Evolutionary conservation across 371 early-diverging fungal species (phyloP).

Genomic region (Homolaphlyctis polyrhiza): DNA sequence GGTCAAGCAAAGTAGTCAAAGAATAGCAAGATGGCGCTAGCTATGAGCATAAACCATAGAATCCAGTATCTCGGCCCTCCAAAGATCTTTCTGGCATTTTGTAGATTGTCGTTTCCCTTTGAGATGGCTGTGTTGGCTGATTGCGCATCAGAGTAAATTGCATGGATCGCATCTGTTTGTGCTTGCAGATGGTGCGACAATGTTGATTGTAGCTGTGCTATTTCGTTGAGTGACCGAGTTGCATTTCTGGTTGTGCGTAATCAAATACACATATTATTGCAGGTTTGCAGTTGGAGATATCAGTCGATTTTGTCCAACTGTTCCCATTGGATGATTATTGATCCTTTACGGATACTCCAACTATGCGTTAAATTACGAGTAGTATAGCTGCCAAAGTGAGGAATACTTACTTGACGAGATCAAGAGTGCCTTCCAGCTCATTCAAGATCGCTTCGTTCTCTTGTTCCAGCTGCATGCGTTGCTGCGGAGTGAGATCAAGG

Average conservation of each 20-base stretch:
- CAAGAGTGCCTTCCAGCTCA: constrained; percentile 27
- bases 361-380: no score
- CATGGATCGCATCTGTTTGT: constrained; percentile 26
- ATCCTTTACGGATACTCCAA: no score
- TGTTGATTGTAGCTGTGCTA: constrained; percentile 25
- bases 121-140: constrained; percentile 18
- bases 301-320: no score
- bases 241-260: constrained; percentile 26
- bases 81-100: constrained; percentile 21
- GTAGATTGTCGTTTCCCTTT: constrained; percentile 21
- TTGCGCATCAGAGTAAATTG: constrained; percentile 32
- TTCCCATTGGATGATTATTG: no score
- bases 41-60: constrained; percentile 27
- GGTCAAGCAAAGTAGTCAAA: constrained; percentile 16
- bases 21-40: constrained; percentile 16
- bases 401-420: constrained; percentile 30
- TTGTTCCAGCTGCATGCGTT: constrained; percentile 21
- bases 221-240: constrained; percentile 26
- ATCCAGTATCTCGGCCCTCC: constrained; percentile 29
- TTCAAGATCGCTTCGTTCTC: constrained; percentile 28
- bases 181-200: constrained; percentile 25
- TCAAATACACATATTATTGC: no score
- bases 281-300: no score
- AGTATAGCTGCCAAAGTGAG: no score
- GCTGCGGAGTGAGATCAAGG: constrained; percentile 9